A percentile compares a stretch with the other conserved stretches of the same genome.
phyloP scores from a whole-genome alignment of 2,329 filamentous ascomycete species.

The Meredithiella fracta region DNA sequence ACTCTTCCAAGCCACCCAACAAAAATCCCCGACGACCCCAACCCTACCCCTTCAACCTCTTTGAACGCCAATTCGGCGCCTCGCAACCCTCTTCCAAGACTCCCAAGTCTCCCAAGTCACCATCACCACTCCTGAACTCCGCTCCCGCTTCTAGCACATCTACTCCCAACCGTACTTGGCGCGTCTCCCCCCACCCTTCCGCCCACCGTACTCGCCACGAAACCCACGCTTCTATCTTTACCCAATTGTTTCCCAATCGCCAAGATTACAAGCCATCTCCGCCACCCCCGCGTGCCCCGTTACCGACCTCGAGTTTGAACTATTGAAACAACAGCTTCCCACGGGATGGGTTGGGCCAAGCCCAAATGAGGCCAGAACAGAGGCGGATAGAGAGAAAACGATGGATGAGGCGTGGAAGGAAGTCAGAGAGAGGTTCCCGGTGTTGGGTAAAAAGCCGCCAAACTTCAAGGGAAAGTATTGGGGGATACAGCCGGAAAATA shows the following conservation, averaged over 20 bases:
- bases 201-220: conserved; percentile 7
- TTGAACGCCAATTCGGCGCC: too few species aligned
- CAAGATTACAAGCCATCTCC: conserved; percentile 10
- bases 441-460: background rate
- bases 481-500: conserved; percentile 11
- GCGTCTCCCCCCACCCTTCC: background rate
- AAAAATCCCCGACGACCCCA: too few species aligned
- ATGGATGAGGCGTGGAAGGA: conserved; percentile 6
- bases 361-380: background rate
- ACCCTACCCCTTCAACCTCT: too few species aligned
- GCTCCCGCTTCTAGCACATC: too few species aligned
- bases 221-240: conserved; percentile 13
- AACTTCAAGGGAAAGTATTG: conserved; percentile 8
- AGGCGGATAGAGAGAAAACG: background rate
- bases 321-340: background rate
- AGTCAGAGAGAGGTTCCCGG: conserved; percentile 3
- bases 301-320: background rate
- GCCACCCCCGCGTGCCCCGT: background rate
- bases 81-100: background rate
- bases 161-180: background rate
- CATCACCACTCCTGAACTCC: too few species aligned
- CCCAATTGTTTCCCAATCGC: conserved; percentile 13
- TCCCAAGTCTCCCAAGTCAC: background rate
- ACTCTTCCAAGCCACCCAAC: too few species aligned
- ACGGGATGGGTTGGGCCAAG: background rate